Conservation (phyloP, 1,139 yeast species). For the Pichia sp. region DNA sequence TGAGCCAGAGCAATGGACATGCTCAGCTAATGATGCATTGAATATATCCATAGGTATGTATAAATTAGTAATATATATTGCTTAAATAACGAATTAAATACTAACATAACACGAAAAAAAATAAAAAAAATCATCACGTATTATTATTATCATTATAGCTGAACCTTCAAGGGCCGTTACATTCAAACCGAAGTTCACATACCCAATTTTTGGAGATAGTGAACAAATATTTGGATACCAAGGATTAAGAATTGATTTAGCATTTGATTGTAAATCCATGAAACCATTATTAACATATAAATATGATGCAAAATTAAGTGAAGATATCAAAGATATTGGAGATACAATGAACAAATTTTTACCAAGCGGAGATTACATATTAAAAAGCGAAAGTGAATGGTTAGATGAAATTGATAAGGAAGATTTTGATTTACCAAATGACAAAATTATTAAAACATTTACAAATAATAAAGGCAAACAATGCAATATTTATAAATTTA, state of each 20-base stretch:
- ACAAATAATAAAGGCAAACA: conserved; percentile 31
- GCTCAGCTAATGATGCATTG: conserved; percentile 59
- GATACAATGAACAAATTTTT: conserved; percentile 49
- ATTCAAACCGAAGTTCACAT: conserved; percentile 74
- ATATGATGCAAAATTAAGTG: conserved; percentile 45
- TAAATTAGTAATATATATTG: neutral
- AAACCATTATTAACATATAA: conserved; percentile 52
- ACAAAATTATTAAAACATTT: conserved; percentile 21
- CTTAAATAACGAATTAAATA: neutral
- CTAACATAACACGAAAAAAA: no score
- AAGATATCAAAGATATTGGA: conserved; percentile 47
- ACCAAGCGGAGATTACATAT: conserved; percentile 50
- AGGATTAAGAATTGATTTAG: conserved; percentile 51
- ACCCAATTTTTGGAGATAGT: conserved; percentile 87
- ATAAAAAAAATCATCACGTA: no score
- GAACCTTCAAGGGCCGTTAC: conserved; percentile 52
- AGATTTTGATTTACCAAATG: conserved; percentile 44
- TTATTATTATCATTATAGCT: conserved; percentile 26
- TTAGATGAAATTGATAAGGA: conserved; percentile 48
- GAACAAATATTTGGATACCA: conserved; percentile 85
- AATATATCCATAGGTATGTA: conserved; percentile 38
- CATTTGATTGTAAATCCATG: conserved; percentile 50
- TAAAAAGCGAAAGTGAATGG: conserved; percentile 65
- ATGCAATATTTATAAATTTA: conserved; percentile 35
- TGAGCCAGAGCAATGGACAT: conserved; percentile 60